A percentile compares a stretch with the other conserved stretches of the same genome.
Evolutionary conservation across 495 filamentous ascomycete genomes (phyloP).

Genomic region (Xylaria cubensis): DNA sequence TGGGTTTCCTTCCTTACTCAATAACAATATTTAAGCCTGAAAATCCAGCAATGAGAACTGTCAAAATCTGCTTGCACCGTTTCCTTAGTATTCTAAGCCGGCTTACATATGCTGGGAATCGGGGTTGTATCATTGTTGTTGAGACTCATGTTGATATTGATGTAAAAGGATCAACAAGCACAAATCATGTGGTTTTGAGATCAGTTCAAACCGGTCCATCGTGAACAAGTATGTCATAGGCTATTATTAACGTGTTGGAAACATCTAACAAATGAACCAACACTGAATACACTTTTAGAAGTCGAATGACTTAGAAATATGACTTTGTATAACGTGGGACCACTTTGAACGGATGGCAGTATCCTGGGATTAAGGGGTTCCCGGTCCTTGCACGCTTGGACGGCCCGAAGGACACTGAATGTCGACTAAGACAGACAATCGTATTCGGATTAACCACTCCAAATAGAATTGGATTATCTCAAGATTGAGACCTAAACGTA

Average conservation of each 20-base stretch:
- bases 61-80: neutral
- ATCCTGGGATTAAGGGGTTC: neutral
- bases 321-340: too few relatives aligned
- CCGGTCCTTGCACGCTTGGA: neutral
- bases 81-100: neutral
- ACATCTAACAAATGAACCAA: neutral
- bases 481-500: neutral
- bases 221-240: neutral
- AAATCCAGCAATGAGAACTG: too few relatives aligned
- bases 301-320: too few relatives aligned
- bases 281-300: neutral
- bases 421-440: neutral
- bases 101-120: neutral
- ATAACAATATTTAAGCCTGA: too few relatives aligned
- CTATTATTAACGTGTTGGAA: neutral
- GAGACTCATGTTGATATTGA: too few relatives aligned
- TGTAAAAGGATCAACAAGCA: too few relatives aligned
- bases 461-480: neutral
- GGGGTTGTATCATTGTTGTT: neutral
- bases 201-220: too few relatives aligned
- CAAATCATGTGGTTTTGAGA: too few relatives aligned
- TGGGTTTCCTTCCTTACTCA: too few relatives aligned
- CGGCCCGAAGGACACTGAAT: neutral
- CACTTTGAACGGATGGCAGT: too few relatives aligned
- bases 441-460: neutral